Percentiles rank a stretch among this genome's conserved stretches.
Evolutionary conservation across 805 yeast species (phyloP).

Genomic region (Kluyveromyces siamensis): DNA sequence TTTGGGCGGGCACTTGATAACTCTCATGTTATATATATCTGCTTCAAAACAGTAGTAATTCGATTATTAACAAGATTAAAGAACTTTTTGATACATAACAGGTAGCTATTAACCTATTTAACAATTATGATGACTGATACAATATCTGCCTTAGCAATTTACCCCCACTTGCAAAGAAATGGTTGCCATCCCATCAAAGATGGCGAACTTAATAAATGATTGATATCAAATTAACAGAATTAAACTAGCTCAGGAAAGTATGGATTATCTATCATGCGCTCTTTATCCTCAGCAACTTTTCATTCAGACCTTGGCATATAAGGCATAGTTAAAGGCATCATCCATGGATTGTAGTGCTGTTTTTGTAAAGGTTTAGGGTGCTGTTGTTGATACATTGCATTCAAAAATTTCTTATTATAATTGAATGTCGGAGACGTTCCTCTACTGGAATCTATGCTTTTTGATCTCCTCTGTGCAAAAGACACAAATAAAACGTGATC

Average conservation of each 20-base stretch:
- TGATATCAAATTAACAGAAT: too few relatives aligned
- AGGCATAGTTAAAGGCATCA: conserved; percentile 4
- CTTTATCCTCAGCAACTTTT: background rate
- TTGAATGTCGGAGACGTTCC: conserved; percentile 2
- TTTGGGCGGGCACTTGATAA: too few relatives aligned
- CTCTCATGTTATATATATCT: too few relatives aligned
- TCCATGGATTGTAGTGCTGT: conserved; percentile 1
- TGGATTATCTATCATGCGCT: background rate
- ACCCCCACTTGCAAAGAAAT: too few relatives aligned
- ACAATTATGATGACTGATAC: too few relatives aligned
- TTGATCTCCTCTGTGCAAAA: conserved; percentile 48
- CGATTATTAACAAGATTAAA: too few relatives aligned
- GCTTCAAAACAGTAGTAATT: too few relatives aligned
- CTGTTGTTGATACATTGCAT: conserved; percentile 17
- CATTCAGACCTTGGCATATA: conserved; percentile 4
- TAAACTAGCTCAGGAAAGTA: background rate
- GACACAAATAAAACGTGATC: conserved; percentile 57
- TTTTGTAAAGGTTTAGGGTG: background rate
- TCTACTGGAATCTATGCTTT: conserved; percentile 5
- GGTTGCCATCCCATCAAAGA: too few relatives aligned
- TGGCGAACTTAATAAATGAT: too few relatives aligned
- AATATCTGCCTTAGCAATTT: too few relatives aligned
- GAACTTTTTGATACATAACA: too few relatives aligned
- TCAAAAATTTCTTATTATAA: conserved; percentile 20
- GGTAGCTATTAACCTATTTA: too few relatives aligned